Percentiles rank a stretch among this genome's conserved stretches.
phyloP scores from a whole-genome alignment of 2,329 filamentous ascomycete genomes.

The Ophioceras dolichostomum region DNA sequence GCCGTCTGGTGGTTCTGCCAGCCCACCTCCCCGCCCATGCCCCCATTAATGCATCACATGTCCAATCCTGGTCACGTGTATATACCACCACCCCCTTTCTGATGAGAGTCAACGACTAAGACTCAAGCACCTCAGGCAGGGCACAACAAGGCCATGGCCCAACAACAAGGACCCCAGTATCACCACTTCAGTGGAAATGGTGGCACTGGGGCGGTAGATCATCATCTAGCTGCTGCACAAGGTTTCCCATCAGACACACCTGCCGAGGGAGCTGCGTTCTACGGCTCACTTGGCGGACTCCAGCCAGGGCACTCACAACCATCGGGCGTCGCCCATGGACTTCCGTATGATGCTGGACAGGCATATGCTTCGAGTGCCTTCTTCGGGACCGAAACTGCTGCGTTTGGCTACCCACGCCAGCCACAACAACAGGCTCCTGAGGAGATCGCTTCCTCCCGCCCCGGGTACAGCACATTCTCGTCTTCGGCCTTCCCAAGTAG shows the following conservation, averaged over 20 bases:
- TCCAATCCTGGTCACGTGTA: too few species aligned
- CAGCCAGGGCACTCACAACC: background rate
- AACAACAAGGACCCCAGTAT: constrained; percentile 2
- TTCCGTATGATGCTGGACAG: background rate
- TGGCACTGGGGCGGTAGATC: background rate
- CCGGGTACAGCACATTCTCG: background rate
- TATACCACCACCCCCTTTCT: too few species aligned
- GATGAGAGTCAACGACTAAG: too few species aligned
- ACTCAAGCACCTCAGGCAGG: too few species aligned
- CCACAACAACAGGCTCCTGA: background rate
- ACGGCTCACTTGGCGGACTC: too few species aligned
- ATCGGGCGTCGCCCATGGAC: background rate
- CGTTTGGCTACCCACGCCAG: background rate
- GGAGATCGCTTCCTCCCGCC: too few species aligned
- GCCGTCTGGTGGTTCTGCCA: too few species aligned
- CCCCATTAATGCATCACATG: too few species aligned
- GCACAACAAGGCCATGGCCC: too few species aligned
- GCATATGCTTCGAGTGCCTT: background rate
- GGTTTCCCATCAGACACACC: background rate
- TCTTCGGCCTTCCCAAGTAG: background rate
- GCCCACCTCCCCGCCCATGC: too few species aligned
- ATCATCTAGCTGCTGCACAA: too few species aligned
- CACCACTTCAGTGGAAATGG: constrained; percentile 1
- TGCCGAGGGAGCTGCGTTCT: background rate
- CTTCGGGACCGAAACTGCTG: background rate